phyloP scores from a whole-genome alignment of 495 filamentous ascomycete genomes.

The Penicillium coffeae region DNA sequence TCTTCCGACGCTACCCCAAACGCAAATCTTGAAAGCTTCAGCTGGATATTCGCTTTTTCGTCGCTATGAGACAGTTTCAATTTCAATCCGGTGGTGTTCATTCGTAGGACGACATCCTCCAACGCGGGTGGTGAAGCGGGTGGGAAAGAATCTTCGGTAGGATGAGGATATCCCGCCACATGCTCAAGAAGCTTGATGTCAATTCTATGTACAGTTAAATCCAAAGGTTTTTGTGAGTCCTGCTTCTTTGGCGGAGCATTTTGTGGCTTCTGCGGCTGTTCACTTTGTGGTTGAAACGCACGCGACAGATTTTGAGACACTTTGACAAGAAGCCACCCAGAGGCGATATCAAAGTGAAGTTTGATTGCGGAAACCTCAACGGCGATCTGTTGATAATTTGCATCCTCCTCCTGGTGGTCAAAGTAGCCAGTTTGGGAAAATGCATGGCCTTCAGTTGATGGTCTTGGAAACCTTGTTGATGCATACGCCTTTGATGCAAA shows the following conservation, averaged over 20 bases:
- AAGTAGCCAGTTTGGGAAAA: slow-evolving; percentile 6
- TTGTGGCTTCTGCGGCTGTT: slow-evolving; percentile 12
- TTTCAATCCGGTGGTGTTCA: slow-evolving; percentile 23
- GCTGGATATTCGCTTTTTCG: slow-evolving; percentile 21
- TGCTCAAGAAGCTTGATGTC: slow-evolving; percentile 64
- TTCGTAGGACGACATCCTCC: slow-evolving; percentile 37
- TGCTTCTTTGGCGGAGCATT: slow-evolving; percentile 7
- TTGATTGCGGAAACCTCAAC: slow-evolving; percentile 54
- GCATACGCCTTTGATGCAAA: slow-evolving; percentile 24
- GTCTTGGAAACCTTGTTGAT: slow-evolving; percentile 19
- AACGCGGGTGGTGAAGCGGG: slow-evolving; percentile 15
- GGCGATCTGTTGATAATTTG: slow-evolving; percentile 32
- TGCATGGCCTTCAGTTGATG: slow-evolving; percentile 14
- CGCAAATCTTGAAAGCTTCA: slow-evolving; percentile 58
- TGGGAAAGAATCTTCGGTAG: slow-evolving; percentile 10
- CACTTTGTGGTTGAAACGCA: slow-evolving; percentile 28
- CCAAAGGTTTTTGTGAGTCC: slow-evolving; percentile 36
- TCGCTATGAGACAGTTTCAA: slow-evolving; percentile 19
- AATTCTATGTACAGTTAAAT: slow-evolving; percentile 50
- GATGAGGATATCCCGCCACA: slow-evolving; percentile 43
- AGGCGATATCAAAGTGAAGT: slow-evolving; percentile 63
- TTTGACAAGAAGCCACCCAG: slow-evolving; percentile 62
- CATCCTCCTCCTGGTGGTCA: slow-evolving; percentile 4
- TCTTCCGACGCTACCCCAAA: slow-evolving; percentile 71
- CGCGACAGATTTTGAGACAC: slow-evolving; percentile 52